Evolutionary conservation across 148 eudicot species (phyloP).

Genomic region (Euryodendron excelsum): DNA sequence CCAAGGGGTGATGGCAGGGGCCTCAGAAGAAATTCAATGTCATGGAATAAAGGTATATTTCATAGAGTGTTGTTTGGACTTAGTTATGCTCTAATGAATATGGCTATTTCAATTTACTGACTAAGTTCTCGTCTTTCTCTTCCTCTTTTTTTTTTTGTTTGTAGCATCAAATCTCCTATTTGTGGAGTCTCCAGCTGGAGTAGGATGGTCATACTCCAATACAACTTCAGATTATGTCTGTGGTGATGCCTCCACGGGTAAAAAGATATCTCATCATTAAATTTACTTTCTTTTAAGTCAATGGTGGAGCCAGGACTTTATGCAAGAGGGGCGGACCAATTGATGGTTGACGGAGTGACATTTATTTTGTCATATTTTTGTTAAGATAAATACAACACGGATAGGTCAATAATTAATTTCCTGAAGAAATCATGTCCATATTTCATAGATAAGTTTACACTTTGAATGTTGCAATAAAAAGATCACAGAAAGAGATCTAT

Average conservation of each 20-base stretch:
- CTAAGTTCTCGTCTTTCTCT: neutral
- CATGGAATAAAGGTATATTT: conserved; percentile 83
- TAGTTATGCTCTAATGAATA: neutral
- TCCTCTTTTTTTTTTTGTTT: neutral
- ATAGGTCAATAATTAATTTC: too few species aligned
- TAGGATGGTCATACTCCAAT: conserved; percentile 98
- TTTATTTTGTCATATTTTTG: too few species aligned
- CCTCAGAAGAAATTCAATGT: conserved; percentile 62
- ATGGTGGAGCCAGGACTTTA: too few species aligned
- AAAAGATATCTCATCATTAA: neutral
- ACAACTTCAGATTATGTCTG: conserved; percentile 69
- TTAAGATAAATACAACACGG: too few species aligned
- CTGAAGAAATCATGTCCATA: too few species aligned
- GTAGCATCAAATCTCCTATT: conserved; percentile 90
- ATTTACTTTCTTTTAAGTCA: too few species aligned
- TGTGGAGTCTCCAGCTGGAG: conserved; percentile 98
- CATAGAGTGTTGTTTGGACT: neutral
- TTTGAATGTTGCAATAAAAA: too few species aligned
- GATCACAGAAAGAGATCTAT: too few species aligned
- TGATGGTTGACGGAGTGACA: too few species aligned
- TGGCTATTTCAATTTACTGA: neutral
- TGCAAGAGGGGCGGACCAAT: too few species aligned
- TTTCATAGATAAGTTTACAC: too few species aligned
- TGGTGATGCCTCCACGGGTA: conserved; percentile 85
- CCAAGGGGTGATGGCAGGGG: conserved; percentile 87